Evolutionary conservation across 306 rosid species (phyloP), one percentile per base, ranked within the genome.

Genomic region (Pterocarpus macrocarpus): DNA sequence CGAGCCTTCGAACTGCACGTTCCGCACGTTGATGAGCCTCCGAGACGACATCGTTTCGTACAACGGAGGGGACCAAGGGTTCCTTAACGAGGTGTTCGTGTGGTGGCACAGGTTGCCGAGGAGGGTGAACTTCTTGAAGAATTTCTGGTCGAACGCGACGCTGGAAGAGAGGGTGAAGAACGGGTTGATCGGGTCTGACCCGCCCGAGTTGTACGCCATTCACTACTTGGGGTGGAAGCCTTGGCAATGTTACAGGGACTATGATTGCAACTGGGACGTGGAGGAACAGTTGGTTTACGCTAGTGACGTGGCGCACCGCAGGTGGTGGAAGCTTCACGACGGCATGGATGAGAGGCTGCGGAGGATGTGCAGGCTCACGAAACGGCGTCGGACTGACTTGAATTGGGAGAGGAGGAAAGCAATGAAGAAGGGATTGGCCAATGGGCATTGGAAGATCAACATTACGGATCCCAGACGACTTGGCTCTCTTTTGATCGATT

Each of bases 41-140:
- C 80, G 91, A 0, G 47, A 84, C 4, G 88, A 86, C 81, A 83
- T 91, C 75, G 41, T 93, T 2, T 93, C 98, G 3, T 93, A 93
- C 85, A 91, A 93, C 43, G 98, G 98, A 0, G 97, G 98, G 4
- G 98, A 93, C 85, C 98, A 93, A 59, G 98, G 97, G n/a, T 93
- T 87, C 63, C 84, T 93, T 12, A 93, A 93, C 82, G 97, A 91
- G 85, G 75, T 93, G 36, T 90, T 90, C 73, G 94, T 90, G 78
- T 93, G 97, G 97, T 93, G 97, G 97, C 97, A 93, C 71, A 80
- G 97, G n/a, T 56, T 93, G 2, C 97, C 97, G 0, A 79, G 97
- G 88, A 84, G 97, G 64, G 91, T 88, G 43, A 93, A 93, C 59
- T 91, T 68, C 78, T 33, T 93, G 39, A 93, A 93, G 93, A 91